These are phyloP conservation scores for Aspergillus brunneoviolaceus DNA, from an alignment of 2,329 filamentous ascomycete genomes.

Conservation along the genomic window DNA sequence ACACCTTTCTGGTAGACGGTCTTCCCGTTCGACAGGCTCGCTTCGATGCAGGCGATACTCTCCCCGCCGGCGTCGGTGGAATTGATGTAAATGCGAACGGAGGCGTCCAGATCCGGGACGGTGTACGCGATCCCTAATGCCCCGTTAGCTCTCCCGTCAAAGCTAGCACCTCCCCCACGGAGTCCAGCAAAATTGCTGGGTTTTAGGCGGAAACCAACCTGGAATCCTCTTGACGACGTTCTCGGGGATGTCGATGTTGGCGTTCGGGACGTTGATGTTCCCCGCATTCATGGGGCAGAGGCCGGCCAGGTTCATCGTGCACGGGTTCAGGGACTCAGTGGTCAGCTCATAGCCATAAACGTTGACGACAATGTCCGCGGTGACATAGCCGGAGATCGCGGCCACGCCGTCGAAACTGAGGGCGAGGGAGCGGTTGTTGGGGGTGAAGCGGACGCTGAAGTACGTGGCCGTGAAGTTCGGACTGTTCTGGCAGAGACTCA, in stretches of 20 bases:
- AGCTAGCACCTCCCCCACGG: no score
- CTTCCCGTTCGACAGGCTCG: conserved; percentile 83
- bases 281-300: conserved; percentile 11
- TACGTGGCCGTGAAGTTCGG: conserved; percentile 82
- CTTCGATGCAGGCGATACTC: conserved; percentile 81
- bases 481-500: conserved; percentile 79
- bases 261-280: background rate
- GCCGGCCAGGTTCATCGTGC: conserved; percentile 4
- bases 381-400: conserved; percentile 77
- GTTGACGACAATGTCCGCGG: conserved; percentile 62
- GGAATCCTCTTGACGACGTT: conserved; percentile 4
- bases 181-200: background rate
- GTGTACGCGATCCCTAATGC: conserved; percentile 71
- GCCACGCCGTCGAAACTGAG: conserved; percentile 79
- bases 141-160: background rate
- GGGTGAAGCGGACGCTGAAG: conserved; percentile 71
- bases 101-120: conserved; percentile 86
- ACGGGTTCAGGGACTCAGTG: conserved; percentile 3
- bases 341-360: conserved; percentile 9
- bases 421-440: conserved; percentile 65
- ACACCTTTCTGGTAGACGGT: conserved; percentile 85
- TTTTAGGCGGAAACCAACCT: background rate
- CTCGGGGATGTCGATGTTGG: background rate
- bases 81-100: conserved; percentile 77
- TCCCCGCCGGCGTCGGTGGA: conserved; percentile 60